phyloP scores from a whole-genome alignment of 177 flowering plant species.

The Vitis hybrid region DNA sequence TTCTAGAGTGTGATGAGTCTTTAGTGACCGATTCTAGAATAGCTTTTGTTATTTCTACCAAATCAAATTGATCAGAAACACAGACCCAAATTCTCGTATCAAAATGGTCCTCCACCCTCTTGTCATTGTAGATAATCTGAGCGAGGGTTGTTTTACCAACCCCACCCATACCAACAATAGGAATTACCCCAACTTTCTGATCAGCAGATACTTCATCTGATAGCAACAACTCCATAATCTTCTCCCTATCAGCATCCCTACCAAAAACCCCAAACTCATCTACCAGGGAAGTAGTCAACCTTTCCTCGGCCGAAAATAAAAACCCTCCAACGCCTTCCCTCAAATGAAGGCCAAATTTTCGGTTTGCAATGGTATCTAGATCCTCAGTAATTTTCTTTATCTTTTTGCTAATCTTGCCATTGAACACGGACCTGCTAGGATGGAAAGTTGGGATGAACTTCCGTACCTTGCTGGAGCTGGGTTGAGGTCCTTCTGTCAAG shows the following conservation, averaged over 20 bases:
- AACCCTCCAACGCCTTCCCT: not conserved
- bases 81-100: conserved; percentile 26
- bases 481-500: not conserved
- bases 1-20: not conserved
- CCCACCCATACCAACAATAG: conserved; percentile 33
- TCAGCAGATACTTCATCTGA: not conserved
- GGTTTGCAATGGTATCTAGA: conserved; percentile 10
- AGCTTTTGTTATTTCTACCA: conserved; percentile 11
- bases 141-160: conserved; percentile 34
- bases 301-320: not conserved
- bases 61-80: conserved; percentile 27
- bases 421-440: not conserved
- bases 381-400: conserved; percentile 8
- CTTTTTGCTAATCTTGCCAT: not conserved
- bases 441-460: not conserved
- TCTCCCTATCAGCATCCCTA: conserved; percentile 22
- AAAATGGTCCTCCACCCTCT: conserved; percentile 10
- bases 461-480: not conserved
- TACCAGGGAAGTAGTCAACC: conserved; percentile 12
- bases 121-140: conserved; percentile 24
- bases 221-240: conserved; percentile 15
- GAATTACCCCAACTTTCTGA: conserved; percentile 7
- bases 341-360: conserved; percentile 11
- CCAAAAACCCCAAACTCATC: conserved; percentile 21
- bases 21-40: conserved; percentile 11